These are phyloP conservation scores for Heritiera littoralis DNA, from an alignment of 345 rosid species.

Conservation along the genomic window DNA sequence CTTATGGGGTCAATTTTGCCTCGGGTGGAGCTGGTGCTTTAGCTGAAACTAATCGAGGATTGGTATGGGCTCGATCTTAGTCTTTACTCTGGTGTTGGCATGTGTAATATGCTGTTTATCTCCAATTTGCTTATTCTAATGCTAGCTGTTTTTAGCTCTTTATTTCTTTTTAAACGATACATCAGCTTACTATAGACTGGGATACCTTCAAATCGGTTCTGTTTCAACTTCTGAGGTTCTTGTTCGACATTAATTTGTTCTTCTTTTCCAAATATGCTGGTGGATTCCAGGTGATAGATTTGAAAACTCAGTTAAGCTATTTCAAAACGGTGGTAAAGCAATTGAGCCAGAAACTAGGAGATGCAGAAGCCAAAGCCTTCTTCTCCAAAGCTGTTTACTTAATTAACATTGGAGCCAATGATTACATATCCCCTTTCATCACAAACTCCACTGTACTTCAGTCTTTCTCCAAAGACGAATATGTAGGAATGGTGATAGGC, in stretches of 20 bases:
- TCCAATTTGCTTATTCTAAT: background rate
- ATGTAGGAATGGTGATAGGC: constrained; percentile 33
- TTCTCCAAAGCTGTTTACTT: constrained; percentile 47
- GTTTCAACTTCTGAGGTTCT: background rate
- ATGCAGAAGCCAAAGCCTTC: constrained; percentile 25
- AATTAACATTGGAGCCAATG: constrained; percentile 44
- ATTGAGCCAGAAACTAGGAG: constrained; percentile 34
- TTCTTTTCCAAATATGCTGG: background rate
- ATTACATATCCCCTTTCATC: constrained; percentile 19
- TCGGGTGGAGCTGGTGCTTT: constrained; percentile 41
- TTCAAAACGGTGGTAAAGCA: constrained; percentile 32
- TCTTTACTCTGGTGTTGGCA: background rate
- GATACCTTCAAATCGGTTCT: background rate
- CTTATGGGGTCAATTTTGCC: constrained; percentile 35
- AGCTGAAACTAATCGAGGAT: constrained; percentile 27
- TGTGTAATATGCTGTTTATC: background rate
- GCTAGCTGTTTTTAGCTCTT: background rate
- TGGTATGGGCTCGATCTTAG: constrained; percentile 22
- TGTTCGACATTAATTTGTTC: background rate
- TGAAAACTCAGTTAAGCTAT: constrained; percentile 36
- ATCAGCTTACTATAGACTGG: too few relatives aligned
- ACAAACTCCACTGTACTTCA: constrained; percentile 26
- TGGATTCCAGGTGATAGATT: constrained; percentile 38
- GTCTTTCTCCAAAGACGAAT: constrained; percentile 25
- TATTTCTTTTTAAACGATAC: too few relatives aligned